These are phyloP conservation scores for Exophiala alcalophila DNA, from an alignment of 2,329 filamentous ascomycete species.

Conservation along the genomic window DNA sequence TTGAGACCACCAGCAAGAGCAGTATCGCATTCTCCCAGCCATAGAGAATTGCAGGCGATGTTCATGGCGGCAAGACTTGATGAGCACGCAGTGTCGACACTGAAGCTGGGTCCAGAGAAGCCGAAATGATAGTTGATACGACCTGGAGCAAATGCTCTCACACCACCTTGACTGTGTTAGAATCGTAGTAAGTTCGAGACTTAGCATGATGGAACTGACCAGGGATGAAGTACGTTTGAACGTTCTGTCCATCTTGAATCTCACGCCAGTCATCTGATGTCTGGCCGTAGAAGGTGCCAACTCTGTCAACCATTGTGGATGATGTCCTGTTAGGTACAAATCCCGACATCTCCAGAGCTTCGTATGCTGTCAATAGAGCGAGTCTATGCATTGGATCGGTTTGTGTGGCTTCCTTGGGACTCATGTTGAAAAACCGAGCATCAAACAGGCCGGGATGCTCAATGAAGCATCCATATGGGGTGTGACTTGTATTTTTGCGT, in stretches of 20 bases:
- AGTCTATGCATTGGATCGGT: constrained; percentile 49
- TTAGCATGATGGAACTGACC: neutral
- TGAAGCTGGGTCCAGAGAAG: constrained; percentile 63
- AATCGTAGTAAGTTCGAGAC: neutral
- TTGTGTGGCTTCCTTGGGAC: constrained; percentile 23
- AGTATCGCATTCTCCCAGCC: constrained; percentile 68
- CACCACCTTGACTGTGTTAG: constrained; percentile 16
- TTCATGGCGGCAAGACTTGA: constrained; percentile 64
- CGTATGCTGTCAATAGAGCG: constrained; percentile 69
- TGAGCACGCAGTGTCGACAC: constrained; percentile 67
- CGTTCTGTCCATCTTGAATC: constrained; percentile 28
- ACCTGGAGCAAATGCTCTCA: constrained; percentile 31
- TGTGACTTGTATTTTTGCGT: constrained; percentile 34
- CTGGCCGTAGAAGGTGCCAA: constrained; percentile 63
- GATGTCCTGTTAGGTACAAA: constrained; percentile 65
- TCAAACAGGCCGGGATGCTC: constrained; percentile 41
- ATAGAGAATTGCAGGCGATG: constrained; percentile 62
- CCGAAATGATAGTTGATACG: constrained; percentile 63
- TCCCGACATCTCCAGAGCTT: constrained; percentile 71
- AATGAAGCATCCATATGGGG: constrained; percentile 40
- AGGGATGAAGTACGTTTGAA: constrained; percentile 32
- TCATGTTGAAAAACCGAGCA: constrained; percentile 42
- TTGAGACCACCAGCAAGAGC: constrained; percentile 70
- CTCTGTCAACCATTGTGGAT: constrained; percentile 55
- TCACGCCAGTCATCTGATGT: constrained; percentile 32